A percentile compares a stretch with the other conserved stretches of the same genome.
These are phyloP conservation scores for Xylariaceae sp. DNA, from an alignment of 2,329 filamentous ascomycete genomes.

Conservation along the genomic window DNA sequence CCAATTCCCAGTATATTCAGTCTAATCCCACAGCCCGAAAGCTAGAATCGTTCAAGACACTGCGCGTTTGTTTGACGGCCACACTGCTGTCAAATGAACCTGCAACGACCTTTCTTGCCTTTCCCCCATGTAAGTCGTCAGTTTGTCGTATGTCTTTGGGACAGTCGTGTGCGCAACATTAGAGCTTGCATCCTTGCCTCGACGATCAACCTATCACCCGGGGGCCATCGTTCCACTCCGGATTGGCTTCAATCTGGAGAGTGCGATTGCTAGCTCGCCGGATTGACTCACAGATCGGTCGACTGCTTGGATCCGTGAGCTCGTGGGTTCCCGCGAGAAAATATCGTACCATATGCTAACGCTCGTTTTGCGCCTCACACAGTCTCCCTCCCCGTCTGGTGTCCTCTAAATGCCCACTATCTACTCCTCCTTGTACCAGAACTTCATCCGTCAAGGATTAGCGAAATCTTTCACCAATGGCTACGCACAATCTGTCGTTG, in stretches of 20 bases:
- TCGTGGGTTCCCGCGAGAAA: not conserved
- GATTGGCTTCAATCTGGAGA: not conserved
- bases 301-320: not conserved
- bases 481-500: constrained; percentile 96
- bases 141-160: constrained; percentile 16
- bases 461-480: constrained; percentile 95
- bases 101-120: constrained; percentile 64
- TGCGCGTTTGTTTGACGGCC: constrained; percentile 92
- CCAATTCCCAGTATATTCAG: not conserved
- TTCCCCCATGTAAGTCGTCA: constrained; percentile 55
- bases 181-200: not conserved
- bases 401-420: constrained; percentile 87
- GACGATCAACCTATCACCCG: not conserved
- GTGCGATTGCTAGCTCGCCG: not conserved
- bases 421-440: constrained; percentile 63
- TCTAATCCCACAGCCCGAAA: constrained; percentile 15
- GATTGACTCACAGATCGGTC: too few relatives aligned
- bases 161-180: not conserved
- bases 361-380: constrained; percentile 23
- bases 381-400: constrained; percentile 56
- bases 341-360: constrained; percentile 8
- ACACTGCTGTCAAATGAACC: constrained; percentile 94
- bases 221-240: not conserved
- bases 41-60: constrained; percentile 24
- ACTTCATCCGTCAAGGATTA: constrained; percentile 95